Base-by-base conservation (phyloP, 2,329 filamentous ascomycete genomes). In the Lachnellula subtilissima region DNA sequence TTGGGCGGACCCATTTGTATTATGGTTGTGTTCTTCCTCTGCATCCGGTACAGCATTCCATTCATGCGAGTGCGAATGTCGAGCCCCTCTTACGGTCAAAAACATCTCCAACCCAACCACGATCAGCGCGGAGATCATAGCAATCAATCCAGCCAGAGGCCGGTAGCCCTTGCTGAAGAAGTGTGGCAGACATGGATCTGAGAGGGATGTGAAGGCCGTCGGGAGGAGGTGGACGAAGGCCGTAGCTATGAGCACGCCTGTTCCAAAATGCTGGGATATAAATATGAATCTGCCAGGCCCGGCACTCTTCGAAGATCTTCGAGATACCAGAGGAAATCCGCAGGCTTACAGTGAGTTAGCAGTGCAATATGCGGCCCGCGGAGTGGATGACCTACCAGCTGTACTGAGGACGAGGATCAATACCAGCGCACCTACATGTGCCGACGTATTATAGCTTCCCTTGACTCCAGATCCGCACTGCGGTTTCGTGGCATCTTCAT, bases 81-180 rank as follows among this genome's bases (percentile, higher is more conserved):
- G 77, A 1, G 83, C 84, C 45, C 84, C 84, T 54, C 83, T 74
- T 2, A 86, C 88, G 0, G 91, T 91, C 64, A 97, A 86, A 70
- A 91, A 91, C 74, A 94, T 96, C 72, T 97, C 93, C 52, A 97
- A 81, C 2, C 84, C 82, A 6, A 96, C 89, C 3, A 97, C 91
- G 4, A 88, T 75, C 57, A 96, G 78, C n/a, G 90, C 88, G 11
- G 88, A 85, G 9, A 85, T 72, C 88, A 96, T 93, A 54, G 89
- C 88, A 48, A 96, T 82, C 48, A 94, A 78, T 2, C 91, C 91
- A 0, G 90, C 85, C 70, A 95, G 86, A 5, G 89, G 89, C 48
- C 79, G 82, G 70, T 94, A 96, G n/a, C 82, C 81, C 60, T 87
- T 68, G 69, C 83, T 93, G 81, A 92, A 96, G 69, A 91, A 87